These are phyloP conservation scores for Paraurostyla sp. DNA, from an alignment of 73 alveolate genomes.

Conservation along the genomic window DNA sequence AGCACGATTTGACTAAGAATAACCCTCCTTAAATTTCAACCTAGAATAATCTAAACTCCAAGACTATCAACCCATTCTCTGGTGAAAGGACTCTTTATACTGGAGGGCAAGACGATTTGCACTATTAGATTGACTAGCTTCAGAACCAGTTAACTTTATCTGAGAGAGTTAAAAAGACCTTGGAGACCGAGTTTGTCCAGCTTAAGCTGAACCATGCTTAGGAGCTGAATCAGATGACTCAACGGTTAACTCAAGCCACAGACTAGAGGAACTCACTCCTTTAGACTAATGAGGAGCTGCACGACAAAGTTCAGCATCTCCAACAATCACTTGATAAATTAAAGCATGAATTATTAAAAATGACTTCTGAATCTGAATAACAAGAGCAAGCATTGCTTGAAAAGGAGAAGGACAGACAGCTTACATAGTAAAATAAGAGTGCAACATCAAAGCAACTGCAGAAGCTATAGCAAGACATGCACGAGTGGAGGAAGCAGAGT, in stretches of 20 bases:
- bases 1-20: constrained; percentile 15
- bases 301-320: neutral
- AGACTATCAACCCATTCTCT: constrained; percentile 7
- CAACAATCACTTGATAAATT: constrained; percentile 2
- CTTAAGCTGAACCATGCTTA: constrained; percentile 46
- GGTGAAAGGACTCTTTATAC: neutral
- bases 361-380: neutral
- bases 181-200: constrained; percentile 59
- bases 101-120: neutral
- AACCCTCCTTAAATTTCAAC: neutral
- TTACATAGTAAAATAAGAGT: neutral
- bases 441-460: constrained; percentile 56
- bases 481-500: constrained; percentile 42
- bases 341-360: neutral
- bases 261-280: constrained; percentile 13
- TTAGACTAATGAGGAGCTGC: constrained; percentile 28
- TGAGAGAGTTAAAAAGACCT: constrained; percentile 61
- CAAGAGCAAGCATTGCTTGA: neutral
- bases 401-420: constrained; percentile 39
- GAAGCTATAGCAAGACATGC: constrained; percentile 48
- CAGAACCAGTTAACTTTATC: constrained; percentile 18
- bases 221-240: constrained; percentile 7
- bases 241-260: neutral
- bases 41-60: neutral
- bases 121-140: neutral